These are phyloP conservation scores for Calonectria naviculata DNA, from an alignment of 2,329 filamentous ascomycete genomes.

Conservation along the genomic window DNA sequence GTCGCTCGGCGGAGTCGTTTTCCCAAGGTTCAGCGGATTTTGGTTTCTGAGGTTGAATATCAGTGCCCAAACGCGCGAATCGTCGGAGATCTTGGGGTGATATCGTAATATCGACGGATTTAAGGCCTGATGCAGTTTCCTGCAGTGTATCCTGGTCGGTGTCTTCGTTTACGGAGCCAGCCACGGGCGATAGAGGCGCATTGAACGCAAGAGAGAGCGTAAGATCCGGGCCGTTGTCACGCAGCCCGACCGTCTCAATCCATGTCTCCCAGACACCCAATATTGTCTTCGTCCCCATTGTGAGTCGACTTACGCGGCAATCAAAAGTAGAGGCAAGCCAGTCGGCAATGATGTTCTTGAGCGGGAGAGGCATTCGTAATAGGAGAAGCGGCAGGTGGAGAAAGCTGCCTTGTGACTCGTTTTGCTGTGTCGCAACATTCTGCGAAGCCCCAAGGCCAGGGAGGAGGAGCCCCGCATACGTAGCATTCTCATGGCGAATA, in stretches of 20 bases:
- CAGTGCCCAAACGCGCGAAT: slow-evolving; percentile 56
- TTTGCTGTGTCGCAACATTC: slow-evolving; percentile 35
- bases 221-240: slow-evolving; percentile 54
- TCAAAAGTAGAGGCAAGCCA: slow-evolving; percentile 67
- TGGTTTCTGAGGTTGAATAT: slow-evolving; percentile 9
- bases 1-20: slow-evolving; percentile 50
- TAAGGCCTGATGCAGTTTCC: slow-evolving; percentile 43
- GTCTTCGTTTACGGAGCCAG: slow-evolving; percentile 15
- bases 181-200: slow-evolving; percentile 44
- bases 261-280: slow-evolving; percentile 63
- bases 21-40: slow-evolving; percentile 39
- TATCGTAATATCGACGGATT: slow-evolving; percentile 63
- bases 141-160: slow-evolving; percentile 28
- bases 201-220: slow-evolving; percentile 64
- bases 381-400: slow-evolving; percentile 63
- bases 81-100: slow-evolving; percentile 58
- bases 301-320: slow-evolving; percentile 63
- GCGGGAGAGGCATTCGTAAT: slow-evolving; percentile 64
- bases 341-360: slow-evolving; percentile 60
- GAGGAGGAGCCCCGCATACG: slow-evolving; percentile 62
- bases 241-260: slow-evolving; percentile 53
- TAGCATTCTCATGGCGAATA: slow-evolving; percentile 64
- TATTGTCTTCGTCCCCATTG: slow-evolving; percentile 62
- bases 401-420: slow-evolving; percentile 48
- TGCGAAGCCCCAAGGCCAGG: slow-evolving; percentile 46